Percentiles rank a stretch among this genome's conserved stretches.
Evolutionary conservation across 2,329 filamentous ascomycete genomes (phyloP).

Genomic region (Pyrenophora graminea): DNA sequence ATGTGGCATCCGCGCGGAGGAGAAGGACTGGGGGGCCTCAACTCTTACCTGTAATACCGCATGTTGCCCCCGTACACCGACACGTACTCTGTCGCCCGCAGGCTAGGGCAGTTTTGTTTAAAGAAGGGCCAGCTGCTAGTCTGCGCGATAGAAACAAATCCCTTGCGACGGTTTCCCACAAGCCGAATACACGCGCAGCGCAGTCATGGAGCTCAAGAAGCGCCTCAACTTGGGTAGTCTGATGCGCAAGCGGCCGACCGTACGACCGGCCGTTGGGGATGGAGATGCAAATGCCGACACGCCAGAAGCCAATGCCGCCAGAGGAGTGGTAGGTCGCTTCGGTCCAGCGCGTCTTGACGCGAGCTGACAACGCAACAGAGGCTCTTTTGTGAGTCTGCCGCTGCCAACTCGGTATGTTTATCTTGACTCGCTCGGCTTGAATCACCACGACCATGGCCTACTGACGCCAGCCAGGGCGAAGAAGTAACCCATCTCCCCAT

Average conservation of each 20-base stretch:
- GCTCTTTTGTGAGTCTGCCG: conserved; percentile 79
- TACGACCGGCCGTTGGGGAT: conserved; percentile 32
- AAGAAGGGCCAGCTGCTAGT: not conserved
- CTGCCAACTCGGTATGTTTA: conserved; percentile 53
- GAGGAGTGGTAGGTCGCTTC: conserved; percentile 65
- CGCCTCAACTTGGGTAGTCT: conserved; percentile 43
- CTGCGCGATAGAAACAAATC: not conserved
- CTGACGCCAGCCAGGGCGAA: conserved; percentile 63
- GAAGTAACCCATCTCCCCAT: conserved; percentile 90
- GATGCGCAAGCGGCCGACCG: conserved; percentile 38
- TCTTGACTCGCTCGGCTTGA: no score
- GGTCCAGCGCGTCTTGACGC: conserved; percentile 1
- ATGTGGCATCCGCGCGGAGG: conserved; percentile 4
- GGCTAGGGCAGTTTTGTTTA: not conserved
- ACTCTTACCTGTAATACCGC: not conserved
- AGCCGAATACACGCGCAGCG: conserved; percentile 5
- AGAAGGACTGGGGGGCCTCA: conserved; percentile 9
- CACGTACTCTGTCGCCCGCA: not conserved
- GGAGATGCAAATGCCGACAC: conserved; percentile 54
- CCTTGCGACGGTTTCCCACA: not conserved
- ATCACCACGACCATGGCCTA: conserved; percentile 16
- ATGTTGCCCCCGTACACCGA: not conserved
- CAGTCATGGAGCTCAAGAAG: conserved; percentile 47
- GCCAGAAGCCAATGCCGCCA: conserved; percentile 68
- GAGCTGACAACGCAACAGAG: conserved; percentile 56